These are phyloP conservation scores for Porodaedalea pini DNA, from an alignment of 1,284 basidiomycete genomes.

Conservation along the genomic window DNA sequence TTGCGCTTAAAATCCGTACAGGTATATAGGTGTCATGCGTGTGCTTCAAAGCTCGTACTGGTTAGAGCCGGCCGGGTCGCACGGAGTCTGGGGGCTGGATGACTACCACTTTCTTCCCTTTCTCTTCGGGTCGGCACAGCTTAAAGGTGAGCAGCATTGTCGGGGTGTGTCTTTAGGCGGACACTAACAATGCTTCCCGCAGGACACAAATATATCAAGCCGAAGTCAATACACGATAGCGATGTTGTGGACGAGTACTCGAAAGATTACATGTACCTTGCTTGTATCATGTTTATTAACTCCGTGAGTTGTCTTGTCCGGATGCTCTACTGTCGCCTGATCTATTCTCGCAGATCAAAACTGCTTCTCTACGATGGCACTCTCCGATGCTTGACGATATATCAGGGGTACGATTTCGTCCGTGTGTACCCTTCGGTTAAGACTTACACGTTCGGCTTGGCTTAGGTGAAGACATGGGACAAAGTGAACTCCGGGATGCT, in stretches of 20 bases:
- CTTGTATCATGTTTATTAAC: conserved; percentile 96
- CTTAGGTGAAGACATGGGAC: conserved; percentile 89
- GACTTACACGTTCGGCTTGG: background rate
- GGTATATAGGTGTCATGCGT: conserved; percentile 89
- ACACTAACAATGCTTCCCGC: background rate
- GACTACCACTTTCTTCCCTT: conserved; percentile 98
- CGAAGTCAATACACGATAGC: conserved; percentile 88
- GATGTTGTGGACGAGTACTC: conserved; percentile 94
- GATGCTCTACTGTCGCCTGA: background rate
- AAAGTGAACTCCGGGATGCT: conserved; percentile 98
- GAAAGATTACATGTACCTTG: conserved; percentile 94
- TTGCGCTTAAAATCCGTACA: conserved; percentile 29
- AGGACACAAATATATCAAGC: conserved; percentile 89
- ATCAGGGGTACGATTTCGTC: conserved; percentile 58
- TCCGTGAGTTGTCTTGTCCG: conserved; percentile 53
- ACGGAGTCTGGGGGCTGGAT: conserved; percentile 98
- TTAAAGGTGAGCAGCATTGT: conserved; percentile 51
- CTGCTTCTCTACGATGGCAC: conserved; percentile 94
- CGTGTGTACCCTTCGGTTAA: background rate
- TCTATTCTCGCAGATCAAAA: conserved; percentile 72
- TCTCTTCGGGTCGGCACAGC: conserved; percentile 83
- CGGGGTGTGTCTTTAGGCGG: background rate
- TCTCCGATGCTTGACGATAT: conserved; percentile 99
- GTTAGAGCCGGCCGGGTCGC: conserved; percentile 96
- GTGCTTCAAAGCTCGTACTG: conserved; percentile 91